Evolutionary conservation across 805 yeast genomes (phyloP).

Genomic region (Yarrowia keelungensis): DNA sequence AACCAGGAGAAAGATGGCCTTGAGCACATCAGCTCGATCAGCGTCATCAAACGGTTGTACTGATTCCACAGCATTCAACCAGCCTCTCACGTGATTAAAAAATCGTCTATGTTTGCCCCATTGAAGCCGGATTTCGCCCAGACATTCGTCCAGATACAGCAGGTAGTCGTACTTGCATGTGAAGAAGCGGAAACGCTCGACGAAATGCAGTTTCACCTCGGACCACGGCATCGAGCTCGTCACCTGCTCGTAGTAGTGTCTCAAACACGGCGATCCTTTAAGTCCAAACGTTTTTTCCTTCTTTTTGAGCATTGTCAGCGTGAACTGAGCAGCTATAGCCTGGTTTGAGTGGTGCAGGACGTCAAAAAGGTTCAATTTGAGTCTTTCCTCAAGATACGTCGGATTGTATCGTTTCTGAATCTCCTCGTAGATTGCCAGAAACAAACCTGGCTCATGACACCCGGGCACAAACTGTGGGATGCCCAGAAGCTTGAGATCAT

Average conservation of each 20-base stretch:
- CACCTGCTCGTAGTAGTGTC: conserved; percentile 33
- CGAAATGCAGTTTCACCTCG: conserved; percentile 21
- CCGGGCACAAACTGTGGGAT: conserved; percentile 38
- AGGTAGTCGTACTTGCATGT: conserved; percentile 35
- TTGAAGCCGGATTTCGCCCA: conserved; percentile 33
- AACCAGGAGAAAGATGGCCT: conserved; percentile 23
- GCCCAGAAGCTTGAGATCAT: conserved; percentile 35
- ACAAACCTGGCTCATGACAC: conserved; percentile 33
- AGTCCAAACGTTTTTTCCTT: conserved; percentile 3
- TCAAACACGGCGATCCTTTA: conserved; percentile 31
- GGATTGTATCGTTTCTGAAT: conserved; percentile 37
- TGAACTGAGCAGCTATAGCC: conserved; percentile 32
- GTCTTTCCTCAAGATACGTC: conserved; percentile 17
- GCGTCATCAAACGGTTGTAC: conserved; percentile 3
- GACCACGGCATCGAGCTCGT: conserved; percentile 26
- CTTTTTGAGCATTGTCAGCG: conserved; percentile 15
- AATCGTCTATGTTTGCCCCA: conserved; percentile 35
- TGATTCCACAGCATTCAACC: conserved; percentile 19
- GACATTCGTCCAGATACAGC: conserved; percentile 33
- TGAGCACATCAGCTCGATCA: conserved; percentile 19
- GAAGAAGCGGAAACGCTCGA: conserved; percentile 31
- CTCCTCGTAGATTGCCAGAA: conserved; percentile 28
- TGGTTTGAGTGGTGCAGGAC: conserved; percentile 14
- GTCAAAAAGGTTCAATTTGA: conserved; percentile 31
- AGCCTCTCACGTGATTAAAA: conserved; percentile 35